Evolutionary conservation across 2,329 filamentous ascomycete genomes (phyloP), one percentile per base, ranked within the genome.

Genomic region (Verticillium zaregamsianum): DNA sequence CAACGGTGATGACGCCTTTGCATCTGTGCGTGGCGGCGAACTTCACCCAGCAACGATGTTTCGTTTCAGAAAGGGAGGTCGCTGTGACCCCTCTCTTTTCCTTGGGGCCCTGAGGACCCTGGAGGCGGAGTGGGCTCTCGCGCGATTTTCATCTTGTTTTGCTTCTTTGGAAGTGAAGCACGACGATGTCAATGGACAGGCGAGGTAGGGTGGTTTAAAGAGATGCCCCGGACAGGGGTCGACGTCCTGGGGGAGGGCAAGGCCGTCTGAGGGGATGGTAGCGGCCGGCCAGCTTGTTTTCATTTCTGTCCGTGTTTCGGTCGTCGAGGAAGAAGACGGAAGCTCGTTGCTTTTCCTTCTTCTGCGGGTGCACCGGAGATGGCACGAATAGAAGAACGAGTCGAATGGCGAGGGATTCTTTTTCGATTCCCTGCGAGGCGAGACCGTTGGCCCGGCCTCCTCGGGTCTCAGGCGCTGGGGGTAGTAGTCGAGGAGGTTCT

Each of bases 21-120:
- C 55, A 57, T 58, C 57, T 31, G 57, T 45, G 57, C 57, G 57
- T 40, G 25, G 31, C 57, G 32, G 57, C 20, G 20, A n/a, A 14
- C 45, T 23, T 49, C 45, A 49, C 55, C 31, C 55, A 57, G 32
- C 31, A 57, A 37, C 33, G 20, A 20, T 57, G 55, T 57, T 57
- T 57, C 55, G 55, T 57, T 57, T 57, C 55, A 57, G 55, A 57
- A 23, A 49, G 17, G 45, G 45, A 49, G n/a, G 12, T n/a, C 45
- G 45, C 45, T 49, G 45, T 49, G 45, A 23, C 45, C 45, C 45
- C 45, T 49, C 45, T 20, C 45, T 49, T 49, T 14, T 6, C n/a
- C 45, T 23, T 49, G n/a, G n/a, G 23, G 45, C 45, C 20, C 11
- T n/a, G 17, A 49, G 45, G 45, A 25, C 45, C 45, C 45, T 49